A percentile compares a stretch with the other conserved stretches of the same genome.
These are phyloP conservation scores for Fragilariopsis cylindrus DNA, from an alignment of 108 stramenopile genomes.

Conservation along the genomic window DNA sequence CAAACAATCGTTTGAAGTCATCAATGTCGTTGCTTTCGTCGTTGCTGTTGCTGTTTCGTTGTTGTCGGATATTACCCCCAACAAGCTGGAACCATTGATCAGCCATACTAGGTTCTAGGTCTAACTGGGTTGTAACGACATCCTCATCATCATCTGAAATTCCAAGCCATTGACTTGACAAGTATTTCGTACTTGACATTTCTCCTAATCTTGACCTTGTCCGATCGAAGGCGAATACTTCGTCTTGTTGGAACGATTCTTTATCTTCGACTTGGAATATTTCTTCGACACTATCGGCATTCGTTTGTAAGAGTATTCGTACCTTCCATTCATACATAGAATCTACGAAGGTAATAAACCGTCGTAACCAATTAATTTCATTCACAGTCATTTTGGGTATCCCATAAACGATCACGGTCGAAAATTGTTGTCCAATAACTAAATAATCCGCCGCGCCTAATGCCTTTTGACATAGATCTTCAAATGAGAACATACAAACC, in stretches of 20 bases:
- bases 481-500: slow-evolving; percentile 77
- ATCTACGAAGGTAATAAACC: slow-evolving; percentile 86
- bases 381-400: slow-evolving; percentile 82
- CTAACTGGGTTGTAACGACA: slow-evolving; percentile 10
- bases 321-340: slow-evolving; percentile 82
- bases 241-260: slow-evolving; percentile 66
- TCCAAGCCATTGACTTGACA: slow-evolving; percentile 48
- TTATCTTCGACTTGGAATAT: slow-evolving; percentile 48
- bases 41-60: neutral
- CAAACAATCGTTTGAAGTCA: slow-evolving; percentile 37
- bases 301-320: slow-evolving; percentile 60
- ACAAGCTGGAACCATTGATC: slow-evolving; percentile 56
- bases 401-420: slow-evolving; percentile 80
- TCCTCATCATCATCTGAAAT: neutral
- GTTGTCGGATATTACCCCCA: slow-evolving; percentile 5
- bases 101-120: slow-evolving; percentile 8
- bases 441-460: slow-evolving; percentile 92
- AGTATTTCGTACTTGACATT: slow-evolving; percentile 85
- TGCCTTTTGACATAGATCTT: slow-evolving; percentile 87
- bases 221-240: slow-evolving; percentile 95
- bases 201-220: slow-evolving; percentile 89
- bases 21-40: neutral
- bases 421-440: slow-evolving; percentile 83
- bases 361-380: slow-evolving; percentile 80
- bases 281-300: slow-evolving; percentile 21